Conservation (phyloP, 176 grass and related monocot genomes). For the Juncus inflexus region DNA sequence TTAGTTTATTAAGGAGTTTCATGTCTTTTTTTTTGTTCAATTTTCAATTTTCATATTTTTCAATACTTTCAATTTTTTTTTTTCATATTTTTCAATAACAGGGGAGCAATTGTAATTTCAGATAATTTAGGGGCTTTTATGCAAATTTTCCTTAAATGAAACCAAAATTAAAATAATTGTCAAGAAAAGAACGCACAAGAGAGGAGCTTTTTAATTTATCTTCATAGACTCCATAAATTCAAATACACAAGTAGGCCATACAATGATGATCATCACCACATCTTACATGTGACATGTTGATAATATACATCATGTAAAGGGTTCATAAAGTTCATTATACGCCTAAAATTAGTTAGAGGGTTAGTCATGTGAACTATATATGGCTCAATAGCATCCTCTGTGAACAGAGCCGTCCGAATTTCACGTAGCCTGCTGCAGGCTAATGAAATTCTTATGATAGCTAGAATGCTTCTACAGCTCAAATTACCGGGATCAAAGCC, state of each 20-base stretch:
- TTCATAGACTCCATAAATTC: background rate
- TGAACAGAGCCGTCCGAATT: slow-evolving; percentile 15
- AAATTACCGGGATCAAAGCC: slow-evolving; percentile 23
- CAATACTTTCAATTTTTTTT: too few relatives aligned
- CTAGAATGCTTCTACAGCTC: background rate
- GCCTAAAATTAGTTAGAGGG: slow-evolving; percentile 16
- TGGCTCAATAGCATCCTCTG: slow-evolving; percentile 26
- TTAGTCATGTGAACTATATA: slow-evolving; percentile 10
- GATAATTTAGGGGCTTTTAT: too few relatives aligned
- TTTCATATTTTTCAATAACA: too few relatives aligned
- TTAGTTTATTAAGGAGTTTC: too few relatives aligned
- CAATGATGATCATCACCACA: slow-evolving; percentile 10
- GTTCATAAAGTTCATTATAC: background rate
- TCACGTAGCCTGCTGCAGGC: background rate
- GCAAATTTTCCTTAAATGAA: too few relatives aligned
- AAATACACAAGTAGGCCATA: slow-evolving; percentile 25
- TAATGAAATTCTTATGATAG: background rate
- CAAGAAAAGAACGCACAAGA: too few relatives aligned
- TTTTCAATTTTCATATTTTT: too few relatives aligned
- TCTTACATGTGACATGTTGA: slow-evolving; percentile 16
- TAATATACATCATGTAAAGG: slow-evolving; percentile 1
- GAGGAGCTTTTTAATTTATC: background rate
- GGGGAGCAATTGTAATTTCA: too few relatives aligned
- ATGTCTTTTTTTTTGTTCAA: too few relatives aligned
- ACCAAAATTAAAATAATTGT: too few relatives aligned